These are phyloP conservation scores for Calonectria honghensis DNA, from an alignment of 2,329 filamentous ascomycete genomes.

Conservation along the genomic window DNA sequence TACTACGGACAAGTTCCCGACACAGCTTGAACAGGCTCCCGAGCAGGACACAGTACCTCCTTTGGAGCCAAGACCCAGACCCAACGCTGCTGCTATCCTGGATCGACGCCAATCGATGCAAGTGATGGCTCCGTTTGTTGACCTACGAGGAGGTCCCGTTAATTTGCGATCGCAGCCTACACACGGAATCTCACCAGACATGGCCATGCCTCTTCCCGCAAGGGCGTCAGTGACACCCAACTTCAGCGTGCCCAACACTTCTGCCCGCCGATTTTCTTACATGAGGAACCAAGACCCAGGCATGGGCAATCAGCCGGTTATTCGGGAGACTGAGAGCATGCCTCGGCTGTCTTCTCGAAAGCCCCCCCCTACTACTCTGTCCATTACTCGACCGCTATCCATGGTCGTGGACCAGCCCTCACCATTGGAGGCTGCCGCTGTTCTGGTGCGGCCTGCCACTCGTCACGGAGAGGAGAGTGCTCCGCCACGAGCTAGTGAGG, in stretches of 20 bases:
- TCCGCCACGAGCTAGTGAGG: conserved; percentile 35
- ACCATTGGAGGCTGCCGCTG: conserved; percentile 53
- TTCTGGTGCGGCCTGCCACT: conserved; percentile 53
- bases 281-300: conserved; percentile 55
- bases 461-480: conserved; percentile 53
- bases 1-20: conserved; percentile 69
- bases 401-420: conserved; percentile 74
- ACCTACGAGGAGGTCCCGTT: conserved; percentile 59
- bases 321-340: conserved; percentile 42
- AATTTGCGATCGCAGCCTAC: conserved; percentile 50
- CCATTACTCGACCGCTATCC: conserved; percentile 71
- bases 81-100: conserved; percentile 71
- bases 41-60: conserved; percentile 50
- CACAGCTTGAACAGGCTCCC: conserved; percentile 47
- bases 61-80: conserved; percentile 65
- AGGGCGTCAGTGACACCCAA: conserved; percentile 63
- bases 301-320: conserved; percentile 42
- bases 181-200: conserved; percentile 44
- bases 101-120: conserved; percentile 73
- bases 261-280: conserved; percentile 67
- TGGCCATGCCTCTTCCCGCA: conserved; percentile 8
- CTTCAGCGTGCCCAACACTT: conserved; percentile 71
- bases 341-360: conserved; percentile 49
- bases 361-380: conserved; percentile 66
- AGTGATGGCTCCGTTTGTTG: conserved; percentile 65